Base-by-base conservation (phyloP, 345 rosid species). In the Citrus unshiu region DNA sequence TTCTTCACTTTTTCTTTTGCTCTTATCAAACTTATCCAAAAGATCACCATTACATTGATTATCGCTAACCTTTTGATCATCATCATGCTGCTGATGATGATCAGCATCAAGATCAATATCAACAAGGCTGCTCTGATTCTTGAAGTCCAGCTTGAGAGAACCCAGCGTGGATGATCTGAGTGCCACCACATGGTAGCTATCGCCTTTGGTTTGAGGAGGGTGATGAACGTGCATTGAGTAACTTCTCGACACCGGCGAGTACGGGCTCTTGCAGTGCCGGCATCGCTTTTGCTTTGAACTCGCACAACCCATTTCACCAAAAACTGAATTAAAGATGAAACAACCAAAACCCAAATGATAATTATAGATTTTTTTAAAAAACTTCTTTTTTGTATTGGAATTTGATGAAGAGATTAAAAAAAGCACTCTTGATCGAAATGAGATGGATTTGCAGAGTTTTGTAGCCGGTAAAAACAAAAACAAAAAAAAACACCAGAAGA, bases 271-370 rank as follows among this genome's bases (percentile, higher is more conserved):
- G 88, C 99, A 95, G 83, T 92, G 90, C 67, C 84, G 80, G 85
- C 98, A 95, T 37, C 92, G 88, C 81, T 87, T 90, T 37, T 91
- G 84, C 83, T 92, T 95, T 2, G 98, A 95, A 82, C 87, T 87
- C 27, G 93, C 97, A 57, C 99, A 95, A 43, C 99, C 99, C 99
- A 95, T 95, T 32, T 46, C 79, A 54, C 30, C 18, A 57, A 37
- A 64, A 3, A 24, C n/a, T 6, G 4, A 43, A 63, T 58, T 19
- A 73, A 27, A 40, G 64, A 64, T 5, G 14, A 64, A 51, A 60
- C 5, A 24, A 68, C 4, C 71, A 40, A 51, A 22, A 30, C 12
- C 6, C 43, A 25, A 71, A 18, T 3, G 25, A 39, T 64, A 66
- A 54, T 43, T 25, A 56, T 30, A 76, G 18, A 4, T 51, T 13